Evolutionary conservation across 2,329 filamentous ascomycete species (phyloP).

Genomic region (Colletotrichum theobromicola): DNA sequence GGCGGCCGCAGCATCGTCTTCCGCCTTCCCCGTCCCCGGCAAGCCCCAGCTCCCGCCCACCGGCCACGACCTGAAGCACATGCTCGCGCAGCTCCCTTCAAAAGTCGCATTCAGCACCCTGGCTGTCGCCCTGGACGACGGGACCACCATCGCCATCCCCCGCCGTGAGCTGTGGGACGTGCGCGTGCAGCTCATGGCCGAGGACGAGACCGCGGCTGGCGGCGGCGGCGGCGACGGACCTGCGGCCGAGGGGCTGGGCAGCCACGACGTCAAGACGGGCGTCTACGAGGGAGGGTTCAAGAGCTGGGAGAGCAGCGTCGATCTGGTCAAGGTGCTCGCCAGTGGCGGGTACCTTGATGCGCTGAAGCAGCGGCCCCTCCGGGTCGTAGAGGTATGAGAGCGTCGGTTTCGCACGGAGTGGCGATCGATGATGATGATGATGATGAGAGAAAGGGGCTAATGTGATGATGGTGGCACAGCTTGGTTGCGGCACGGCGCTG

Average conservation of each 20-base stretch:
- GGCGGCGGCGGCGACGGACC: slow-evolving; percentile 29
- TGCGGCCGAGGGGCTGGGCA: slow-evolving; percentile 61
- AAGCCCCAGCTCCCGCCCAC: slow-evolving; percentile 62
- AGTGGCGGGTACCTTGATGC: slow-evolving; percentile 40
- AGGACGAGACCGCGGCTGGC: slow-evolving; percentile 53
- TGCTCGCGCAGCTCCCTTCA: slow-evolving; percentile 69
- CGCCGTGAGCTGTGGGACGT: slow-evolving; percentile 84
- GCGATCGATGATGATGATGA: neutral
- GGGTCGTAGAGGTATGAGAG: slow-evolving; percentile 59
- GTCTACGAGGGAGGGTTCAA: slow-evolving; percentile 90
- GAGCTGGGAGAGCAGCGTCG: slow-evolving; percentile 86
- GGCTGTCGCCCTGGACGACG: slow-evolving; percentile 63
- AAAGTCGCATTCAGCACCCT: slow-evolving; percentile 74
- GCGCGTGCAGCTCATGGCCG: slow-evolving; percentile 80
- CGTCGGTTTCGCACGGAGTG: neutral
- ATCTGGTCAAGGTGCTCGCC: slow-evolving; percentile 74
- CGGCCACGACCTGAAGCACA: slow-evolving; percentile 53
- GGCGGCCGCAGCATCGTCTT: slow-evolving; percentile 35
- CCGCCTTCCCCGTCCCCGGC: slow-evolving; percentile 66
- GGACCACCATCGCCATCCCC: slow-evolving; percentile 61
- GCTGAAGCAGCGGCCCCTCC: slow-evolving; percentile 38
- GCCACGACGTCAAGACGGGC: slow-evolving; percentile 79
- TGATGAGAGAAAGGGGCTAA: neutral
- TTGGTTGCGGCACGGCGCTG: slow-evolving; percentile 80
- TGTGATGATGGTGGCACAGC: slow-evolving; percentile 47